Evolutionary conservation across 768 basidiomycete species (phyloP), one percentile per base, ranked within the genome.

Genomic region (Russula foetens): DNA sequence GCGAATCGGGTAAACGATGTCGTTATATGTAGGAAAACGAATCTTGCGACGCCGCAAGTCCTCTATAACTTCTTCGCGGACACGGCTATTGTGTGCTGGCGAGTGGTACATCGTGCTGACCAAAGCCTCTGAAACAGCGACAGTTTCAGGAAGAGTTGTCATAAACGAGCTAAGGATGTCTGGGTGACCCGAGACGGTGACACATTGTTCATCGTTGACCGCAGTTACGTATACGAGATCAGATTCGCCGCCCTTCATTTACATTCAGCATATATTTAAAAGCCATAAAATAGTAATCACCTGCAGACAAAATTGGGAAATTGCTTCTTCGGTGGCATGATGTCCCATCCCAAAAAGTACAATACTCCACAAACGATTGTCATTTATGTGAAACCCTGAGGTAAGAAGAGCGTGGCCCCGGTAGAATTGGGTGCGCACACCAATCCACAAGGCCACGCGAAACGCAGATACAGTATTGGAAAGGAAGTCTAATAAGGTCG

Each of bases 161-260:
- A 75, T 71, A 67, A 85, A 84, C 26, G 68, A 67, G 7, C 71
- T 67, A 31, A 86, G 70, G 48, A 76, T 54, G 60, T 81, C 77
- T 2, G 84, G 84, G 51, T 73, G 76, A 24, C 84, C 85, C 2
- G 84, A 86, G 51, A 85, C 71, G 12, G 84, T 84, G 56, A 83
- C 71, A 56, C 75, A 78, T 12, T 64, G 70, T 54, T 76, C 72
- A 59, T 78, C 77, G 51, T 81, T 72, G 59, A 82, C 71, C 9
- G 82, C 80, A 0, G 83, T 84, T 47, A 85, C 70, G 66, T 70
- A 75, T 67, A 85, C 69, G 17, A 67, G 56, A n/a, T 58, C 8
- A 19, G 43, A 33, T 17, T 49, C 59, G n/a, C 7, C 33, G 43
- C 49, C 33, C 65, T 59, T 58, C 62, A 38, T 43, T 66, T 63